Conservation (phyloP, 2,329 filamentous ascomycete species). For the Aureobasidium sp. region DNA sequence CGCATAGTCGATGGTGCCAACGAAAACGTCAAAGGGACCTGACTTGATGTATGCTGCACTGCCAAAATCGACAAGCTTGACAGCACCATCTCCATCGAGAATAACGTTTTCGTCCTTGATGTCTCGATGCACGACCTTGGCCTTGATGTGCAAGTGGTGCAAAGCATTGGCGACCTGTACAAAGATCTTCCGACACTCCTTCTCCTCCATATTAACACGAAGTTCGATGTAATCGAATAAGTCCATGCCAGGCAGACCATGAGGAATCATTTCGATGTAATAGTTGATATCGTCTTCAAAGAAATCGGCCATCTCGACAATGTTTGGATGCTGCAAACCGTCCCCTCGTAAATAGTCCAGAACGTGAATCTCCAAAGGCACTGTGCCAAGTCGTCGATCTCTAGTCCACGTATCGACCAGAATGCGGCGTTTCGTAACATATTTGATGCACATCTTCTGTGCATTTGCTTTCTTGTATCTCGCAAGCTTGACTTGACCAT, state of each 20-base stretch:
- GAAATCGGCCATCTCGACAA: constrained; percentile 61
- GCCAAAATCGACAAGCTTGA: constrained; percentile 97
- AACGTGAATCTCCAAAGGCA: constrained; percentile 94
- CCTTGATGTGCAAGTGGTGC: constrained; percentile 83
- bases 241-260: constrained; percentile 94
- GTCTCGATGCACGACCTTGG: constrained; percentile 87
- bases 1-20: constrained; percentile 97
- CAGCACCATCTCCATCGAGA: constrained; percentile 85
- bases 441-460: constrained; percentile 90
- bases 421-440: constrained; percentile 93
- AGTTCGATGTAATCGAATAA: constrained; percentile 98
- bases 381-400: constrained; percentile 84
- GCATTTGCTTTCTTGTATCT: constrained; percentile 64
- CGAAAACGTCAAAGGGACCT: constrained; percentile 97
- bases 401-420: constrained; percentile 97
- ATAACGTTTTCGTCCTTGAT: constrained; percentile 99
- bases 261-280: constrained; percentile 97
- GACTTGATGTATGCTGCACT: constrained; percentile 98
- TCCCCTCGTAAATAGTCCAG: constrained; percentile 81
- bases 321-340: constrained; percentile 54
- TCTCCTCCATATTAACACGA: constrained; percentile 90
- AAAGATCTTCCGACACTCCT: constrained; percentile 90
- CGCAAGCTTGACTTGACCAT: constrained; percentile 93
- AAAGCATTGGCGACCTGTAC: constrained; percentile 84
- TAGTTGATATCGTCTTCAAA: constrained; percentile 82